A percentile compares a stretch with the other conserved stretches of the same genome.
Conservation (phyloP, 306 rosid species). For the Erythrophleum fordii region DNA sequence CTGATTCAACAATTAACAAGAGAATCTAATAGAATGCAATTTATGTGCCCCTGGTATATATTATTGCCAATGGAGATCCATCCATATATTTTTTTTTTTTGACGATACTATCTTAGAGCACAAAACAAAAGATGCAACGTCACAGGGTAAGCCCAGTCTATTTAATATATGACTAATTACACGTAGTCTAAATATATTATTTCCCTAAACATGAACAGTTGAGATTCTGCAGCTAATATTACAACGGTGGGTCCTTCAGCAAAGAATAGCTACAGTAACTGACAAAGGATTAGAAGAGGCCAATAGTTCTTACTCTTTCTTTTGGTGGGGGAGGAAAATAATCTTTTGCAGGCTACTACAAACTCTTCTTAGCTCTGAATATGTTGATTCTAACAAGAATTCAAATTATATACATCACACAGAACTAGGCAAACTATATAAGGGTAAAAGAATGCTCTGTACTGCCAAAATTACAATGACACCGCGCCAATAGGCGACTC, state of each 20-base stretch:
- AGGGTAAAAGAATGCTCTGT: constrained; percentile 45
- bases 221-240: background rate
- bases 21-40: background rate
- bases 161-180: background rate
- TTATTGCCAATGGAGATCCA: no score
- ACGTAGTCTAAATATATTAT: background rate
- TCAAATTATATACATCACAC: constrained; percentile 44
- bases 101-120: background rate
- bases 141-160: background rate
- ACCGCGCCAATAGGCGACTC: constrained; percentile 49
- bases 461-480: constrained; percentile 64
- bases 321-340: background rate
- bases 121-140: background rate
- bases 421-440: constrained; percentile 32
- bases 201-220: no score
- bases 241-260: background rate
- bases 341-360: constrained; percentile 30
- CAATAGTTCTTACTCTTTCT: background rate
- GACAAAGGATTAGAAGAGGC: background rate
- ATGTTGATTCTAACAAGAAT: constrained; percentile 40
- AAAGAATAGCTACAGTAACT: background rate
- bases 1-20: no score
- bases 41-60: background rate
- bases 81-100: no score
- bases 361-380: constrained; percentile 43